A percentile compares a stretch with the other conserved stretches of the same genome.
Conservation (phyloP, 768 basidiomycete genomes). For the Cystoderma amianthinum region DNA sequence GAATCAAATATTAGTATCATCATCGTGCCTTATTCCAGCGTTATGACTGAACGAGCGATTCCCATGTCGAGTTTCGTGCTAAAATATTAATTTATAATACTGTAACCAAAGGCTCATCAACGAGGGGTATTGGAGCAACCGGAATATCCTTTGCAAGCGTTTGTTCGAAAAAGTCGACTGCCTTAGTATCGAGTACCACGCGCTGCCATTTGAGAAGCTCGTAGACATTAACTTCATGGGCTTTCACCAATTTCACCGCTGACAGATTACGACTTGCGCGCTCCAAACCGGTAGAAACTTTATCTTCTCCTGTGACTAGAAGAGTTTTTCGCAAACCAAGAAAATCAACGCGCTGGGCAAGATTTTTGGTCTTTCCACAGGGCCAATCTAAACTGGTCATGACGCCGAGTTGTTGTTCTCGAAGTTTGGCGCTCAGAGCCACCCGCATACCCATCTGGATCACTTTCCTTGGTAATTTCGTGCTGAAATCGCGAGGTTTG, state of each 20-base stretch:
- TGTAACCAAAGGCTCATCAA: neutral
- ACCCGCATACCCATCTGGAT: slow-evolving; percentile 90
- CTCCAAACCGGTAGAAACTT: slow-evolving; percentile 46
- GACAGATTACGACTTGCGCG: slow-evolving; percentile 67
- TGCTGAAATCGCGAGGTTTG: slow-evolving; percentile 87
- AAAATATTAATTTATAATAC: neutral
- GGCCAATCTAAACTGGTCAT: slow-evolving; percentile 71
- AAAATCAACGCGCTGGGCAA: slow-evolving; percentile 53
- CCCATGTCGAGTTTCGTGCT: no score
- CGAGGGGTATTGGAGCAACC: slow-evolving; percentile 12
- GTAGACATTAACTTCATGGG: slow-evolving; percentile 69
- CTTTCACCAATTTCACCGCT: slow-evolving; percentile 56
- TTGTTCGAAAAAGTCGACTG: slow-evolving; percentile 73
- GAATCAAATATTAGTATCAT: no score
- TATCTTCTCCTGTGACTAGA: slow-evolving; percentile 63
- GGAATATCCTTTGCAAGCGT: slow-evolving; percentile 45
- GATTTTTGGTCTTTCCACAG: slow-evolving; percentile 61
- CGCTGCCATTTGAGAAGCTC: slow-evolving; percentile 81
- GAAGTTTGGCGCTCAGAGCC: slow-evolving; percentile 78
- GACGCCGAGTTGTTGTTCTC: slow-evolving; percentile 67
- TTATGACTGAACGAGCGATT: no score
- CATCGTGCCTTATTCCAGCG: no score
- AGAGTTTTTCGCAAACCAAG: slow-evolving; percentile 70
- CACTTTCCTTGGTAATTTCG: slow-evolving; percentile 89
- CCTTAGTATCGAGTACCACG: slow-evolving; percentile 73